Conservation (phyloP, 176 grass and related monocot genomes). For the Triticum aestivum region IWGSC_CS_RefSeq_v2.1 NC_057806.1:578338621-578339120, state of each 20-base stretch:
- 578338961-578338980: not conserved
- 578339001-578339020: not conserved
- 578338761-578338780: no score
- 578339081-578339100: slow-evolving; percentile 40
- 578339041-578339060: slow-evolving; percentile 55
- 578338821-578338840: not conserved
- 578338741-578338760: no score
- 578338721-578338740: no score
- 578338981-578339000: not conserved
- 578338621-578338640: no score
- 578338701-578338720: no score
- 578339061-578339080: slow-evolving; percentile 52
- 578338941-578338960: not conserved
- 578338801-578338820: no score
- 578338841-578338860: not conserved
- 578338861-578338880: not conserved
- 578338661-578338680: no score
- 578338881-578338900: not conserved
- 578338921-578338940: not conserved
- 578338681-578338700: no score
- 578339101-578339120: slow-evolving; percentile 43
- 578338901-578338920: not conserved
- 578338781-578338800: no score
- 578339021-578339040: slow-evolving; percentile 21
- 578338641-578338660: no score